Base-by-base conservation (phyloP, 2,329 filamentous ascomycete species). In the Pestalotiopsis fici region DNA sequence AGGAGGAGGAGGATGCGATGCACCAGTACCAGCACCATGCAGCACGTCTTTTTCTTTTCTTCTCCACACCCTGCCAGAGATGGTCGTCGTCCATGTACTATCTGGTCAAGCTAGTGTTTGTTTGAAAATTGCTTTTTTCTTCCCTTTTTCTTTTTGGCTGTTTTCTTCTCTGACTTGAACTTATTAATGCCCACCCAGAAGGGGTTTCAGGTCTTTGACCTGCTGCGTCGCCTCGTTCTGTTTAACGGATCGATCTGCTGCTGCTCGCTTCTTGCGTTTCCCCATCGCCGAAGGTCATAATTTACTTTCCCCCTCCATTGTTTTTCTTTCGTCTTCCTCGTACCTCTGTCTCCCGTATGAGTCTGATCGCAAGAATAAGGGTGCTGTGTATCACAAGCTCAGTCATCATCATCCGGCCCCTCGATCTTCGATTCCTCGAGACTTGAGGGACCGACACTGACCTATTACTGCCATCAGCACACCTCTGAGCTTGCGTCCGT, bases 141-240 rank as follows among this genome's bases (percentile, higher is more conserved):
- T 50, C 50, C 43, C n/a, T 47, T 50, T 50, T 47, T n/a, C 9
- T n/a, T 50, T 50, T 50, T 50, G 43, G 43, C 43, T 50, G 43
- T 50, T 50, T 50, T 31, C 31, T 59, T 43, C 47, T 21, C n/a
- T 39, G 18, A 39, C 15, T 64, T 54, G 28, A 64, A 35, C 62
- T 28, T 54, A 64, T 67, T 64, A 67, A 67, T 67, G 65, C 59
- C 59, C 18, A 39, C 65, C 35, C 47, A 50, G 43, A 55, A 54
- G 18, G 35, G 35, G 59, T 61, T 61, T 63, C 56, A 63, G 47
- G 65, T 21, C 56, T 63, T 57, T 63, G 60, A 63, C 60, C 37
- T 63, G 59, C 57, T 59, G 54, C 43, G 50, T 62, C 59, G 54
- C 65, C 23, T 23, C 43, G 39, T 63, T 54, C 28, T 37, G 57